These are phyloP conservation scores for Calonectria leucothoes DNA, from an alignment of 2,329 filamentous ascomycete species.

Conservation along the genomic window DNA sequence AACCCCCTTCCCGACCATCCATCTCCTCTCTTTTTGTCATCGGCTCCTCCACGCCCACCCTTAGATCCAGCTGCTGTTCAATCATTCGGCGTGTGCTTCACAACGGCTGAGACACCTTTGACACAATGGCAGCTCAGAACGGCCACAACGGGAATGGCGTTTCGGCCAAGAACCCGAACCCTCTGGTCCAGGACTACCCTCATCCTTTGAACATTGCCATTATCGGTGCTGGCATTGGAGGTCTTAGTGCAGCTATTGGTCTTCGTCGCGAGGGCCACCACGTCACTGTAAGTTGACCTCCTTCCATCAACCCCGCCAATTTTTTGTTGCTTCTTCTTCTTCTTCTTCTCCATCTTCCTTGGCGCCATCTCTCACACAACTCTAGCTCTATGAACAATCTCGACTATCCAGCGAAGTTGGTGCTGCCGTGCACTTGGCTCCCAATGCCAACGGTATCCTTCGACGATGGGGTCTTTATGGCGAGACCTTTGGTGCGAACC, in stretches of 20 bases:
- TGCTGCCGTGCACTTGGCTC: conserved; percentile 70
- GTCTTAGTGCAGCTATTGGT: conserved; percentile 60
- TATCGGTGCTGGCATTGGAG: conserved; percentile 56
- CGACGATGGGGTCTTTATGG: conserved; percentile 52
- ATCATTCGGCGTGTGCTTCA: background rate
- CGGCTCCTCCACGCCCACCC: background rate
- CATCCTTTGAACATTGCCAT: conserved; percentile 25
- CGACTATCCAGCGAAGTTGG: conserved; percentile 67
- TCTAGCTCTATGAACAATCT: conserved; percentile 66
- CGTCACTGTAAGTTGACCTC: conserved; percentile 43
- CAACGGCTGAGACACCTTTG: background rate
- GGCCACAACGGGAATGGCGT: conserved; percentile 20
- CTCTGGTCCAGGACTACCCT: conserved; percentile 22
- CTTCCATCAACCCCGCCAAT: background rate
- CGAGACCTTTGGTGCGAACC: conserved; percentile 53
- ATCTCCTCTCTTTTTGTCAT: background rate
- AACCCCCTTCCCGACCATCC: background rate
- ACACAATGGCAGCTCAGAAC: conserved; percentile 14
- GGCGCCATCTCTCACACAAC: conserved; percentile 39
- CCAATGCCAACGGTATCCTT: conserved; percentile 71
- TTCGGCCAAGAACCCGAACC: conserved; percentile 14
- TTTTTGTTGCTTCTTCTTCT: too few species aligned
- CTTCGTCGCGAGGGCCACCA: conserved; percentile 60
- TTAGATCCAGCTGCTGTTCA: background rate
- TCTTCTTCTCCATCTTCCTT: too few species aligned